Percentiles rank a stretch among this genome's conserved stretches.
Conservation (phyloP, 176 grass and related monocot genomes). For the Aechmea fasciata region DNA sequence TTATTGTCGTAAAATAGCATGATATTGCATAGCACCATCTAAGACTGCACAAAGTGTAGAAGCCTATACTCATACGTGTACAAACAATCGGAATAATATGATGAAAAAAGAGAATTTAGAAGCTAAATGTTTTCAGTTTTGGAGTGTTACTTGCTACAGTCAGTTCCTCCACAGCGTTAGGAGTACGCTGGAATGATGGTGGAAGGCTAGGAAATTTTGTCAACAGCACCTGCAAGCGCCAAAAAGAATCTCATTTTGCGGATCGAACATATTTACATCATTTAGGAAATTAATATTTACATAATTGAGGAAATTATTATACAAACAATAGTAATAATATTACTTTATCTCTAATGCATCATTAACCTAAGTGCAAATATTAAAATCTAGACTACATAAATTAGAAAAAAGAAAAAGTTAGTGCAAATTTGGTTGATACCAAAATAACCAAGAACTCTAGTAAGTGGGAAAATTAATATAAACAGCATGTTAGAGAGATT, state of each 20-base stretch:
- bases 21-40: neutral
- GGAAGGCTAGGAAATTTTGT: conserved; percentile 91
- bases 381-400: neutral
- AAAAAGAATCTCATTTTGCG: neutral
- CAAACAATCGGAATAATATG: neutral
- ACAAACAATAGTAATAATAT: too few species aligned
- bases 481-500: too few species aligned
- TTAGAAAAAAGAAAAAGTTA: too few species aligned
- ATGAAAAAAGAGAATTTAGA: neutral
- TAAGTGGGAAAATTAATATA: too few species aligned
- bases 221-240: conserved; percentile 52
- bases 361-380: too few species aligned
- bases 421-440: too few species aligned
- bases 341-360: too few species aligned
- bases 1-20: neutral
- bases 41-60: neutral
- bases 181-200: conserved; percentile 60
- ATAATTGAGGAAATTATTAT: too few species aligned
- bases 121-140: neutral
- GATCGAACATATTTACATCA: neutral
- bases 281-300: neutral
- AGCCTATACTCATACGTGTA: neutral
- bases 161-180: conserved; percentile 70
- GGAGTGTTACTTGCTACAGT: conserved; percentile 55
- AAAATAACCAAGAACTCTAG: too few species aligned